These are phyloP conservation scores for Penicillium dipodomyicola DNA, from an alignment of 495 filamentous ascomycete species.

Conservation along the genomic window DNA sequence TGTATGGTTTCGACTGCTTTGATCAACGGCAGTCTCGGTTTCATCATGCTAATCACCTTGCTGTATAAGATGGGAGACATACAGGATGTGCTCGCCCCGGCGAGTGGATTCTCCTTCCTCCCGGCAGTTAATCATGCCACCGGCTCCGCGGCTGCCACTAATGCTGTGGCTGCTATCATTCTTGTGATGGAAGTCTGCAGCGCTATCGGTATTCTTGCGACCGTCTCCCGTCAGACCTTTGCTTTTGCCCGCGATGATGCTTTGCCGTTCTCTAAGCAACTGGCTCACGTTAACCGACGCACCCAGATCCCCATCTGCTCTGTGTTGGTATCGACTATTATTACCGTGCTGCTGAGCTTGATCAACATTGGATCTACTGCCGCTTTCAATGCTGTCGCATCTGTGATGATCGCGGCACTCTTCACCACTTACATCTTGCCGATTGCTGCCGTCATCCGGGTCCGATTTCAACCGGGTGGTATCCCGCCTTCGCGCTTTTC, in stretches of 20 bases:
- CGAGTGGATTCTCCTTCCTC: slow-evolving; percentile 41
- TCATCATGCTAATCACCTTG: slow-evolving; percentile 45
- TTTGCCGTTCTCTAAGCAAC: slow-evolving; percentile 38
- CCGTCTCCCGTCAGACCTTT: slow-evolving; percentile 46
- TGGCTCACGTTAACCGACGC: slow-evolving; percentile 37
- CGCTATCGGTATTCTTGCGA: slow-evolving; percentile 40
- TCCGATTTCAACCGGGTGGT: slow-evolving; percentile 24
- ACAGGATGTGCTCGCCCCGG: slow-evolving; percentile 28
- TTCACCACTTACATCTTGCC: slow-evolving; percentile 45
- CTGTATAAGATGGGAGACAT: slow-evolving; percentile 47
- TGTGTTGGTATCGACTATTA: slow-evolving; percentile 48
- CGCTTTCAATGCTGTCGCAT: slow-evolving; percentile 47
- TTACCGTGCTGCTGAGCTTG: slow-evolving; percentile 46
- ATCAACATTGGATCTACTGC: slow-evolving; percentile 48
- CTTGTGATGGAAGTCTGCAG: slow-evolving; percentile 42
- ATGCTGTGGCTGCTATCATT: slow-evolving; percentile 39
- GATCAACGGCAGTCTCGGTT: slow-evolving; percentile 43
- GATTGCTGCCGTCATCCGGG: slow-evolving; percentile 29
- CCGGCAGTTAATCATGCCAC: slow-evolving; percentile 36
- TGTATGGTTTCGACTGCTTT: slow-evolving; percentile 45
- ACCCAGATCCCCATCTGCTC: slow-evolving; percentile 54
- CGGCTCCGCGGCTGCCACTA: slow-evolving; percentile 29
- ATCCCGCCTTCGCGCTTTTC: slow-evolving; percentile 28
- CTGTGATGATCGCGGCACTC: slow-evolving; percentile 41
- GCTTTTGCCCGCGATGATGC: slow-evolving; percentile 54